Conservation (phyloP, 805 yeast species). For the Metschnikowia continentalis region DNA sequence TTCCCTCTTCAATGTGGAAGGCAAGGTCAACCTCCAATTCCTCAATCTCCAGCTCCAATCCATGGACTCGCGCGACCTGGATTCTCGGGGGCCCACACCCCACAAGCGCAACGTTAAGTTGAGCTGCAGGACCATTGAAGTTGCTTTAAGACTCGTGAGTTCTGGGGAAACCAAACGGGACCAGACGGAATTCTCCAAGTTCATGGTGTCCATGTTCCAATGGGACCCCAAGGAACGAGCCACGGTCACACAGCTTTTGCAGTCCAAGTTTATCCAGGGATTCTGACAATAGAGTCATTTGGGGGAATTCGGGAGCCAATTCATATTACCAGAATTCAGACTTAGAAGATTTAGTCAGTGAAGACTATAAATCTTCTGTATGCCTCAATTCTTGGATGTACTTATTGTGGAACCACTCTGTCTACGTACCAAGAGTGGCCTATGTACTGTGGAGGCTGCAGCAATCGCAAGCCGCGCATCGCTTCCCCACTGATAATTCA, state of each 20-base stretch:
- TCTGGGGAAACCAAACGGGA: conserved; percentile 13
- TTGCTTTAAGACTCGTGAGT: conserved; percentile 21
- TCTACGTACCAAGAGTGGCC: neutral
- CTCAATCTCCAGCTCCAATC: conserved; percentile 26
- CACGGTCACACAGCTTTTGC: conserved; percentile 7
- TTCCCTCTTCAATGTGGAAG: conserved; percentile 36
- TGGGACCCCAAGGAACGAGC: conserved; percentile 30
- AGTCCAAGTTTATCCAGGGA: conserved; percentile 4
- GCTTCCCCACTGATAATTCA: conserved; percentile 3
- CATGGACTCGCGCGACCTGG: conserved; percentile 4
- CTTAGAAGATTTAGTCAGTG: too few species aligned
- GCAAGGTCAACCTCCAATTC: conserved; percentile 33
- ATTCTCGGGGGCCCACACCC: conserved; percentile 6
- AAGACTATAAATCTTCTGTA: too few species aligned
- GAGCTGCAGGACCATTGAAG: conserved; percentile 29
- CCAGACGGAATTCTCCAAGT: conserved; percentile 20
- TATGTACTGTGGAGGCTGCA: neutral
- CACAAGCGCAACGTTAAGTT: conserved; percentile 24
- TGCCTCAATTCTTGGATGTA: neutral
- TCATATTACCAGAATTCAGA: too few species aligned
- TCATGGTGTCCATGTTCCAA: conserved; percentile 28
- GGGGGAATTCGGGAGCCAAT: too few species aligned
- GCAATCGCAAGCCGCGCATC: conserved; percentile 3
- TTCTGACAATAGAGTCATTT: neutral
- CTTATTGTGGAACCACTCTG: neutral